Conservation (phyloP, 768 basidiomycete species). For the Rhodotorula sphaerocarpa region DNA sequence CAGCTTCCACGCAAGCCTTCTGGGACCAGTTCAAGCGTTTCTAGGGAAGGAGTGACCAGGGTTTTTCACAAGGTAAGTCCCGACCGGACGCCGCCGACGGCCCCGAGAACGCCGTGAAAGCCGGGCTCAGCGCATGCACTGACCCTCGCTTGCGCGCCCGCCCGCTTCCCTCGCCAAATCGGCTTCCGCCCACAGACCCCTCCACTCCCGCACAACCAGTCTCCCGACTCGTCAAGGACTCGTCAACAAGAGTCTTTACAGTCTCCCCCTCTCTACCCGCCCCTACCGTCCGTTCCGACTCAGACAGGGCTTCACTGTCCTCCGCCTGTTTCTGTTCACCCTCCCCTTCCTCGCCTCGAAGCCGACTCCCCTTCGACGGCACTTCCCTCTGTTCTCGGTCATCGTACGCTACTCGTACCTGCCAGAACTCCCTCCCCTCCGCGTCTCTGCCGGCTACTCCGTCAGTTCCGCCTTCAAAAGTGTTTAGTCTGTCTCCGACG, state of each 20-base stretch:
- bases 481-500: neutral
- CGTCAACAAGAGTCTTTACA: no score
- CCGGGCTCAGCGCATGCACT: no score
- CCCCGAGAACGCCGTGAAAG: no score
- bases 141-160: no score
- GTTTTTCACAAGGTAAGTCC: neutral
- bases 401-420: neutral
- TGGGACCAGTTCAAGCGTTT: neutral
- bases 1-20: constrained; percentile 2
- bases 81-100: no score
- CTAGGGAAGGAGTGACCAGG: neutral
- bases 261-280: neutral
- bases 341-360: neutral
- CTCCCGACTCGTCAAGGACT: no score
- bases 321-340: constrained; percentile 10
- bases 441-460: neutral
- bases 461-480: constrained; percentile 5
- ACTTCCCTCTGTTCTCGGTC: neutral
- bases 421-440: neutral
- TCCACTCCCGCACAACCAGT: neutral
- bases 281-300: neutral
- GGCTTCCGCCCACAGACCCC: no score
- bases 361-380: neutral
- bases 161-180: no score
- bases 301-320: constrained; percentile 31